These are phyloP conservation scores for Plasmodium cynomolgi DNA, from an alignment of 169 alveolate genomes.

Conservation along the genomic window DNA sequence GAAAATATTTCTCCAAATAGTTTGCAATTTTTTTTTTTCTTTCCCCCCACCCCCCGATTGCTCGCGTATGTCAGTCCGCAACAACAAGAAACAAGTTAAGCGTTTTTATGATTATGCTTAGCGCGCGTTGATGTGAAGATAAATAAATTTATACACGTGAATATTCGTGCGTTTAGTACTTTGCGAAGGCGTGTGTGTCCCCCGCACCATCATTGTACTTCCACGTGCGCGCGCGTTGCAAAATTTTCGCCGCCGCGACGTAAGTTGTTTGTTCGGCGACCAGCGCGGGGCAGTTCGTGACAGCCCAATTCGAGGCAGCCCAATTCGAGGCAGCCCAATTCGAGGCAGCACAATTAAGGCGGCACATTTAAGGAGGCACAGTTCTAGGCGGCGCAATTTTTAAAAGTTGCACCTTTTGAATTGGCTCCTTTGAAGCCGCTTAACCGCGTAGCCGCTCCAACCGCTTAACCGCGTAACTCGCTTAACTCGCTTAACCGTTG, in stretches of 20 bases:
- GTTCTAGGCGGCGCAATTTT: too few relatives aligned
- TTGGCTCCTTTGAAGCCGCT: neutral
- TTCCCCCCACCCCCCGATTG: neutral
- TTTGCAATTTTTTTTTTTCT: neutral
- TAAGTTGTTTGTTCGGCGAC: neutral
- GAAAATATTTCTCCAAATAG: neutral
- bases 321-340: too few relatives aligned
- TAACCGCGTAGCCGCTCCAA: too few relatives aligned
- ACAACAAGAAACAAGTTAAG: neutral
- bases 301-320: neutral
- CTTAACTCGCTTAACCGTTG: neutral
- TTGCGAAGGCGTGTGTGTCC: neutral
- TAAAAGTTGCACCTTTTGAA: neutral
- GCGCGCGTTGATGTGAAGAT: neutral
- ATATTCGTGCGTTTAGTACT: neutral
- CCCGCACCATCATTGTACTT: neutral
- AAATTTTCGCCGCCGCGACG: neutral
- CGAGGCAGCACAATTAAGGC: too few relatives aligned
- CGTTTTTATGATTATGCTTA: neutral
- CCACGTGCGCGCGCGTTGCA: neutral
- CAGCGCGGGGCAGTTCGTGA: neutral
- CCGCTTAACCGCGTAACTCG: neutral
- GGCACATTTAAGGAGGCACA: too few relatives aligned
- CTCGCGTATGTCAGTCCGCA: neutral
- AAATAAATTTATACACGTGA: neutral